Base-by-base conservation (phyloP, 257 asterid genomes). In the Nicotiana undulata region DNA sequence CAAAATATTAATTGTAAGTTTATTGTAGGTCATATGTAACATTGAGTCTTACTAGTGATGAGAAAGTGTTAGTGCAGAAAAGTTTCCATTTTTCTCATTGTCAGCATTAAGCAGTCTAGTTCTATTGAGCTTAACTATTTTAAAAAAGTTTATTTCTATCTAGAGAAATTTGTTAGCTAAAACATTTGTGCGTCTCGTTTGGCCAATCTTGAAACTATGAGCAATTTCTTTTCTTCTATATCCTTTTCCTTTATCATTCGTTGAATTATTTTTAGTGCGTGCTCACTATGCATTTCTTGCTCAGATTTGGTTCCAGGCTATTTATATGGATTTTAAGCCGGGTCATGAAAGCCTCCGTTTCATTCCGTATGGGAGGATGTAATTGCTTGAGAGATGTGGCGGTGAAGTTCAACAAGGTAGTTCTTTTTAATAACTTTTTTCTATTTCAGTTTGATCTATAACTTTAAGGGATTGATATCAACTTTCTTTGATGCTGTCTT, bases 231-330 rank as follows among this genome's bases (percentile, higher is more conserved):
- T 24, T 49, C 37, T 46, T 72, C 37, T 6, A 46, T 13, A 3
- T 12, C 34, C 49, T 46, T 40, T 72, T 72, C 40, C 58, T 72
- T 44, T 72, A 13, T 22, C 26, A 24, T 74, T 74, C 40, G 1
- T 24, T 24, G 16, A 24, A 74, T 74, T 49, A 49, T 15, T 24
- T 49, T 74, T 24, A 49, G 78, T 26, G 52, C 58, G 80, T 84
- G 76, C 84, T 83, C 66, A 79, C 70, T 76, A 31, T 76, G 82
- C 82, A 65, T 85, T 79, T 79, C 82, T 80, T 85, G 16, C 84
- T 83, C 94, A 95, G 98, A 88, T 93, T 91, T 88, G 96, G 92
- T 82, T 93, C 97, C 89, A 89, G 97, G 92, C 84, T 93, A 85
- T 83, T 93, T 88, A 90, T 92, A 64, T 90, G 96, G 94, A 84